Evolutionary conservation across 306 rosid genomes (phyloP), one percentile per base, ranked within the genome.

Genomic region (Carpinus fangiana): DNA sequence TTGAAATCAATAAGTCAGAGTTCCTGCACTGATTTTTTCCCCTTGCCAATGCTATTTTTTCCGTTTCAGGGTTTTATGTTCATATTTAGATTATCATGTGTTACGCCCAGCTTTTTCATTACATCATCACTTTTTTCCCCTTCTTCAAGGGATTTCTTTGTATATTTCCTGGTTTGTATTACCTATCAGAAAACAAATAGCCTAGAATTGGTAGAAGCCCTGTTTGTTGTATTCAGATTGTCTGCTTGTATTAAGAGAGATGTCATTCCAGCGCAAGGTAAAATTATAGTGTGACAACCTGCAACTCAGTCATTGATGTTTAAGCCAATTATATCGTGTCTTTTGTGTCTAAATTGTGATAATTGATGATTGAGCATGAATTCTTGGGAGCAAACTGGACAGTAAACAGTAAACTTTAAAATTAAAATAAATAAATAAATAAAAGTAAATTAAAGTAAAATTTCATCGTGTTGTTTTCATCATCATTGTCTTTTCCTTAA

Each of bases 231-330:
- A 23, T 23, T 23, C 26, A 23, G 26, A 23, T 23, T 23, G 26
- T 23, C 26, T 23, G 26, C 26, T 23, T 23, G 26, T 23, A 23
- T 23, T 23, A 23, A 89, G 85, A 84, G 98, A 95, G 81, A 93
- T 95, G 76, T 93, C 99, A 47, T 77, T 87, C 80, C 93, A 78
- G 81, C 77, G 91, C 76, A 95, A 90, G 90, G 98, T 92, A 70
- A 81, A 52, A 16, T 14, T 52, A 17, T 52, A 52, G 57, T 13
- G 57, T 52, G 57, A 52, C 5, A 6, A 52, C 20, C 20, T 16
- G 18, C n/a, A 52, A 20, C 8, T 52, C 57, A 52, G 57, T 52
- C n/a, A 52, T 6, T 52, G 57, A 52, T 52, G n/a, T 52, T 16
- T 16, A 52, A 52, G 57, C n/a, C 12, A 7, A 17, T 52, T 52